phyloP scores from a whole-genome alignment of 805 yeast species.

The Ogataea trehaloabstinens region DNA sequence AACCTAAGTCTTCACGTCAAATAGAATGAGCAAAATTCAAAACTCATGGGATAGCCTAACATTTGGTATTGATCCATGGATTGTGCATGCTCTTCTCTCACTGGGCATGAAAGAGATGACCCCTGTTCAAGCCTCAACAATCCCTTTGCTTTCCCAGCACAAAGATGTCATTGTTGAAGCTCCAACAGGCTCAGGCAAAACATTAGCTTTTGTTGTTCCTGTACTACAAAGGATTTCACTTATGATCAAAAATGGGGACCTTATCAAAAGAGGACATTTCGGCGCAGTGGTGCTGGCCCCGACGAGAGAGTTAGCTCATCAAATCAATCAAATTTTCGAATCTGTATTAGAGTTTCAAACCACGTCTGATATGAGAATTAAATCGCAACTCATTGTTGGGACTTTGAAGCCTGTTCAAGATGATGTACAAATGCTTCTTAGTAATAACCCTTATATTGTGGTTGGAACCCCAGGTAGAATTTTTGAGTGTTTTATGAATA shows the following conservation, averaged over 20 bases:
- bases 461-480: constrained; percentile 93
- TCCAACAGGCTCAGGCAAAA: constrained; percentile 98
- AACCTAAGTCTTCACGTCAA: no score
- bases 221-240: constrained; percentile 62
- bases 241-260: constrained; percentile 23
- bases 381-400: constrained; percentile 64
- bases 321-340: constrained; percentile 66
- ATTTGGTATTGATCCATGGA: constrained; percentile 76
- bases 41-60: no score
- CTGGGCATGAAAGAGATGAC: constrained; percentile 83
- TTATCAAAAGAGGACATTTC: constrained; percentile 60
- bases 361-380: constrained; percentile 38
- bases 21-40: no score
- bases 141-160: constrained; percentile 77
- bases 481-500: constrained; percentile 65
- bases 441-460: constrained; percentile 64
- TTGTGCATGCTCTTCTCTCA: constrained; percentile 65
- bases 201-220: constrained; percentile 86
- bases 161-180: constrained; percentile 97
- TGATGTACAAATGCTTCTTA: constrained; percentile 60
- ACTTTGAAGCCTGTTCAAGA: constrained; percentile 62
- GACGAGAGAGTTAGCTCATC: constrained; percentile 61
- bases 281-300: constrained; percentile 74
- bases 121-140: constrained; percentile 94
- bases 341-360: constrained; percentile 58